Evolutionary conservation across 2,329 filamentous ascomycete species (phyloP), one percentile per base, ranked within the genome.

Genomic region (Triangularia verruculosa): DNA sequence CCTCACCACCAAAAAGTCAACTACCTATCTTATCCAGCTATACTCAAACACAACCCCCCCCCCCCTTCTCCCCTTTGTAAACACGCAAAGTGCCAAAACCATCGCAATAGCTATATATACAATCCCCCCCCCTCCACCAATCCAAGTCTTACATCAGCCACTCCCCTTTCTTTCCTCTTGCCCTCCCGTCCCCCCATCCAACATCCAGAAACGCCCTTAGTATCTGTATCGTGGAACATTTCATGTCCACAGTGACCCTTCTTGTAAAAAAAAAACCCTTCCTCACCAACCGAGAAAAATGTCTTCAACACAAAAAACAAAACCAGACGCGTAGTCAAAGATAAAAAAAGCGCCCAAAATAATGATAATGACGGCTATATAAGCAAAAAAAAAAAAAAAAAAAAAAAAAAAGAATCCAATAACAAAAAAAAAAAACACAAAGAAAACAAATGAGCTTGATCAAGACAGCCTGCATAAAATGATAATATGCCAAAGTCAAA

Each of bases 181-280:
- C 9, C 27, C 15, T 30, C 54, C 53, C 25, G n/a, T n/a, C n/a
- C 24, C 54, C 54, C 54, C 17, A 28, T 20, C 54, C 27, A 30
- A n/a, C 54, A 57, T 57, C 54, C 54, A 58, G 34, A 58, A 58
- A 58, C 56, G 56, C 56, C 56, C 24, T n/a, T n/a, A n/a, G n/a
- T n/a, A n/a, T n/a, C n/a, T n/a, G n/a, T 20, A 4, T 20, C 13
- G 11, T 57, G 22, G 52, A 54, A 32, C 8, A 13, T 24, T 22
- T 17, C 39, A 20, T 47, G 27, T 47, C 39, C 39, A 47, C 11
- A 20, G 39, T 20, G n/a, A 8, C 30, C 43, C 43, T 28, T 58
- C 32, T 43, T 22, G 56, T 34, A 39, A 43, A 20, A 3, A 24
- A 43, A 58, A 25, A 58, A 4, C 11, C 17, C 4, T 25, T n/a